Evolutionary conservation across 148 eudicot species (phyloP), one percentile per base, ranked within the genome.

Genomic region (Nepenthes gracilis): DNA sequence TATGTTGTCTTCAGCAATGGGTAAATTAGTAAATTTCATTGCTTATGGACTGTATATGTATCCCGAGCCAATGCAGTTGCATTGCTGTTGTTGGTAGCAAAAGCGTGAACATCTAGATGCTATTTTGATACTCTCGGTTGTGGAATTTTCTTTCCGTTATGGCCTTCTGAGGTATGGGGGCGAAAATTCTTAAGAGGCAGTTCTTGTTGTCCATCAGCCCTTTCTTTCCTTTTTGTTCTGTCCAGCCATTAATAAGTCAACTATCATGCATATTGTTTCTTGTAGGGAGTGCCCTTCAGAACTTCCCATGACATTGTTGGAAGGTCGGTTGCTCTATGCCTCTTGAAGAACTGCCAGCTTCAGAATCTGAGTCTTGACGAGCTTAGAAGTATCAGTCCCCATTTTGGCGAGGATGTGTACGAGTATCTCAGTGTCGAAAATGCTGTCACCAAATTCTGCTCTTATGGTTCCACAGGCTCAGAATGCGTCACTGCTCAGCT

Each of bases 231-330:
- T 40, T 40, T 8, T 40, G 45, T 40, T 40, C 8, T 3, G 45
- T 40, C 8, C 45, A 11, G 55, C 55, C 13, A 11, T 14, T 54
- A 32, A 35, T 4, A 8, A 55, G 35, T 7, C 2, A 55, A 33
- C 37, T 55, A 2, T 55, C 10, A 1, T 33, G 9, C 36, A 8
- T 55, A 9, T 23, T 14, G 35, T 23, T 23, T 58, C 55, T 34
- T 35, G 12, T 75, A 94, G 99, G 99, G 87, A 63, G 71, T 94
- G 47, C 97, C 99, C 47, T 94, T 94, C 77, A 83, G 99, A 73
- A 94, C 97, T 59, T 86, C 95, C 35, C 99, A 94, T 59, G 99
- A 94, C 60, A 80, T 94, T 66, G 99, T 81, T 61, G 99, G 99
- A 71, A 75, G 95, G 69, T 61, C 85, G 6, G 99, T 94, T 49